A percentile compares a stretch with the other conserved stretches of the same genome.
Evolutionary conservation across 2,329 filamentous ascomycete species (phyloP).

Genomic region (Triangularia verruculosa): DNA sequence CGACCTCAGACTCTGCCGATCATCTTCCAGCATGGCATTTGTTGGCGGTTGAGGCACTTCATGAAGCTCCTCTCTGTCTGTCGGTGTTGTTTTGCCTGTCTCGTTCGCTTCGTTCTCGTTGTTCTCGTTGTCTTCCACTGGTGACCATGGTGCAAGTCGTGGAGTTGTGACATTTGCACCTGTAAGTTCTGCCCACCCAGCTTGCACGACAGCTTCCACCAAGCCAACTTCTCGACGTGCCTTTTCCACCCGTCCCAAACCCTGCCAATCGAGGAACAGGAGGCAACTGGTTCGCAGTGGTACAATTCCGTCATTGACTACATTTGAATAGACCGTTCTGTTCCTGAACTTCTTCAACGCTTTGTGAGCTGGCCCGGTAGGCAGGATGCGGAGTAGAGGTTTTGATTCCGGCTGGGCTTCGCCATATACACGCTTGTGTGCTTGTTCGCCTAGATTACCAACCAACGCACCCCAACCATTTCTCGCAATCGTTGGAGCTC

Average conservation of each 20-base stretch:
- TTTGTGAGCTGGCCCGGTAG: constrained; percentile 84
- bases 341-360: constrained; percentile 87
- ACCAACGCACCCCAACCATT: constrained; percentile 89
- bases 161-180: constrained; percentile 57
- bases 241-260: constrained; percentile 89
- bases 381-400: constrained; percentile 81
- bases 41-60: constrained; percentile 70
- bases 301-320: constrained; percentile 96
- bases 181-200: constrained; percentile 92
- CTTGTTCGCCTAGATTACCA: constrained; percentile 70
- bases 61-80: constrained; percentile 39
- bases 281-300: constrained; percentile 91
- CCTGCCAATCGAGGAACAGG: constrained; percentile 96
- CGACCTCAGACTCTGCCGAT: constrained; percentile 55
- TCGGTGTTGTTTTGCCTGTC: constrained; percentile 37
- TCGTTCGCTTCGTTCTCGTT: constrained; percentile 24
- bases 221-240: constrained; percentile 87
- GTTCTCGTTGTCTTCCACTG: constrained; percentile 34
- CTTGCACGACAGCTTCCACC: constrained; percentile 87
- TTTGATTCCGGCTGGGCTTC: constrained; percentile 75
- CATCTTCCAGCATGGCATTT: constrained; percentile 66
- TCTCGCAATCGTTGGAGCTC: constrained; percentile 77
- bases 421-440: constrained; percentile 57
- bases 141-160: constrained; percentile 44
- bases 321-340: constrained; percentile 90